Percentiles rank a stretch among this genome's conserved stretches.
Conservation (phyloP, 2,329 filamentous ascomycete genomes). For the Xylariaceae sp. region DNA sequence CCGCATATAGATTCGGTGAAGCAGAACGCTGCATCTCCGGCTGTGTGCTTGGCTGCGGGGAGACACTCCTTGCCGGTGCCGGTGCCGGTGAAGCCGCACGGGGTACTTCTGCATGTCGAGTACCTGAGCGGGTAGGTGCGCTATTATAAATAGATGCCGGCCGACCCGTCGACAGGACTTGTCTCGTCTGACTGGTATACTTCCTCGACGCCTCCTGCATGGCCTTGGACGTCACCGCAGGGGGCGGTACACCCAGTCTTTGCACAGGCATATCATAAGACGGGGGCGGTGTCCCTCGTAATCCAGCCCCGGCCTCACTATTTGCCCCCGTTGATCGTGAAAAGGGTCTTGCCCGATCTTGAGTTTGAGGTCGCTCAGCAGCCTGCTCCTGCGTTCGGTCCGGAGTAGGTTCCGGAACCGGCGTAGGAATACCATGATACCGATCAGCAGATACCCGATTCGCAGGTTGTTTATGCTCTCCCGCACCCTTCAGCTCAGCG, state of each 20-base stretch:
- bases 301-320: constrained; percentile 46
- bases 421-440: constrained; percentile 89
- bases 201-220: constrained; percentile 95
- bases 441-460: constrained; percentile 89
- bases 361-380: constrained; percentile 17
- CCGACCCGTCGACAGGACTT: constrained; percentile 56
- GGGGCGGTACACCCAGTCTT: constrained; percentile 79
- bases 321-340: constrained; percentile 40
- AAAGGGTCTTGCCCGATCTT: constrained; percentile 32
- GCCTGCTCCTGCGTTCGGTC: constrained; percentile 26
- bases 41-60: constrained; percentile 54
- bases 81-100: constrained; percentile 64
- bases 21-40: constrained; percentile 36
- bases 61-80: constrained; percentile 56
- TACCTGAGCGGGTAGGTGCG: constrained; percentile 49
- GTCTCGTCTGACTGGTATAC: constrained; percentile 76
- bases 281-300: constrained; percentile 75
- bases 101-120: constrained; percentile 54
- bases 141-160: constrained; percentile 35
- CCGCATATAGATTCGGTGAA: constrained; percentile 24
- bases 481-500: constrained; percentile 83
- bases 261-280: constrained; percentile 76
- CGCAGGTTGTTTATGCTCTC: constrained; percentile 68
- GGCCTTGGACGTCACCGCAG: constrained; percentile 84
- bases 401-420: constrained; percentile 48